Base-by-base conservation (phyloP, 2,329 filamentous ascomycete species). In the Verticillium tricorpus region DNA sequence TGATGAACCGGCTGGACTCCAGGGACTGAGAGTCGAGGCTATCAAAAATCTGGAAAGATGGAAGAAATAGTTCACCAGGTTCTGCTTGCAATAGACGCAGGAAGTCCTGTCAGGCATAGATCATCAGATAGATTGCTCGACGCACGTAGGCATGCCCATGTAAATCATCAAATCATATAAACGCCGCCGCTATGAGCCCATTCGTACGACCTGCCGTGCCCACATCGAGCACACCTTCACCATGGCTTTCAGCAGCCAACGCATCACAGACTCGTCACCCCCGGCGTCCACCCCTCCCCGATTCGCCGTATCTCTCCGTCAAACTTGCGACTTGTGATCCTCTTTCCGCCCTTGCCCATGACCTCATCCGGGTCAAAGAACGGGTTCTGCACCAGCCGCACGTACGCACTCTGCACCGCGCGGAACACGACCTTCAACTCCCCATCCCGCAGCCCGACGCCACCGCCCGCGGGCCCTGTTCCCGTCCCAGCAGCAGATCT, bases 371-470 rank as follows among this genome's bases (percentile, higher is more conserved):
- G 94, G 56, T 90, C 88, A 75, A 93, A 98, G 76, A 99, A 99
- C 0, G 94, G 94, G 71, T 99, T 98, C 76, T 97, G 90, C 67
- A 98, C 78, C 59, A 99, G 79, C 64, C 87, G 82, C 62, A 98
- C 90, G 70, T 97, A 99, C 34, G 94, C 93, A n/a, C 85, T 89
- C 78, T 98, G 95, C 77, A 99, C 86, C 32, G 93, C 93, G 72
- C 89, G 87, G 72, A 99, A 99, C 31, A 95, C 93, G 37, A 91
- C 87, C 73, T 93, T 93, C 70, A 98, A 80, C 77, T 97, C 94
- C n/a, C 89, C 87, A 71, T 96, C 93, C 64, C 91, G 82, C 70
- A 97, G 75, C 0, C 91, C 92, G 19, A 90, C 78, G 15, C 85
- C 84, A 69, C 65, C 69, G 69, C 71, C 67, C 68, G 68, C 65